phyloP scores from a whole-genome alignment of 805 yeast genomes.

The Kluyveromyces wickerhamii region DNA sequence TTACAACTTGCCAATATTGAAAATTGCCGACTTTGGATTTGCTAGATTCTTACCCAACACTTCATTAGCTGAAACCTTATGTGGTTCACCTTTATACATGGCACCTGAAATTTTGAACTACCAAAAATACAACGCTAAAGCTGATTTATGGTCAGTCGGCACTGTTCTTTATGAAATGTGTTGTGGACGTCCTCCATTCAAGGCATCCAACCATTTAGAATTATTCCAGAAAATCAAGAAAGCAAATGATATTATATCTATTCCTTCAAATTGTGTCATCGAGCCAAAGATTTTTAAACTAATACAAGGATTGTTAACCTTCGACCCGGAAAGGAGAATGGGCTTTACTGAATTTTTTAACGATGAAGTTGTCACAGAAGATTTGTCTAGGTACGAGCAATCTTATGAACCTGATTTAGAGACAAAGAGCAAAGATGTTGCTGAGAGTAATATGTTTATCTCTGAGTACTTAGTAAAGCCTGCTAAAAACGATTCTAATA shows the following conservation, averaged over 20 bases:
- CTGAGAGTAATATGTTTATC: slow-evolving; percentile 67
- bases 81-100: slow-evolving; percentile 98
- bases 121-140: slow-evolving; percentile 94
- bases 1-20: slow-evolving; percentile 83
- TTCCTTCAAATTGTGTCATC: slow-evolving; percentile 61
- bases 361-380: slow-evolving; percentile 55
- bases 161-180: slow-evolving; percentile 94
- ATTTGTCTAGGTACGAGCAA: slow-evolving; percentile 34
- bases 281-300: slow-evolving; percentile 59
- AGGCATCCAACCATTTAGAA: slow-evolving; percentile 89
- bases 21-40: slow-evolving; percentile 96
- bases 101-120: slow-evolving; percentile 94
- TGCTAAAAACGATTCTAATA: slow-evolving; percentile 9
- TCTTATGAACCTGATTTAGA: slow-evolving; percentile 45
- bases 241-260: slow-evolving; percentile 66
- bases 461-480: slow-evolving; percentile 60
- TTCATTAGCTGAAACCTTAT: slow-evolving; percentile 90
- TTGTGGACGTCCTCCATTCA: slow-evolving; percentile 93
- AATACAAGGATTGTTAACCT: slow-evolving; percentile 68
- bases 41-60: slow-evolving; percentile 92
- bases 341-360: slow-evolving; percentile 82
- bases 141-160: slow-evolving; percentile 97
- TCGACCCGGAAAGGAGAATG: slow-evolving; percentile 81
- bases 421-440: slow-evolving; percentile 53
- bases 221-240: slow-evolving; percentile 77